Conservation (phyloP, 306 rosid genomes). For the Cucumis cinereus region DNA sequence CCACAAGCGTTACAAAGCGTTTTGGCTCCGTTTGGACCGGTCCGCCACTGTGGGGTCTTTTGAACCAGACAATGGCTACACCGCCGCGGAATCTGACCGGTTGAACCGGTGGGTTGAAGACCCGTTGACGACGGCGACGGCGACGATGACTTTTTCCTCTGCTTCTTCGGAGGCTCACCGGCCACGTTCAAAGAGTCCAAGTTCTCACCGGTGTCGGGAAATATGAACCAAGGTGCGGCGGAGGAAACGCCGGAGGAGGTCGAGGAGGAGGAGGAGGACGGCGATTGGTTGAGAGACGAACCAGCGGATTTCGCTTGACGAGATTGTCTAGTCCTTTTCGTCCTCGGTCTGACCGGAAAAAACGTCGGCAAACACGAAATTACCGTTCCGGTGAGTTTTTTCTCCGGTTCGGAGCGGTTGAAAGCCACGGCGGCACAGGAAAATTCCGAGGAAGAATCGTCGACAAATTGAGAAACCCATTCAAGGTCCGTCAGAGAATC, state of each 20-base stretch:
- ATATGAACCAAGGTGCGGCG: constrained; percentile 16
- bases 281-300: constrained; percentile 19
- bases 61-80: constrained; percentile 85
- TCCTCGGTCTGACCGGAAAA: constrained; percentile 48
- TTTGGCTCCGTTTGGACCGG: constrained; percentile 83
- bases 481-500: constrained; percentile 72
- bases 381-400: constrained; percentile 11
- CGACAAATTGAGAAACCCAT: constrained; percentile 93
- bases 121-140: neutral
- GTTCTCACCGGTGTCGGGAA: constrained; percentile 13
- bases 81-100: constrained; percentile 44
- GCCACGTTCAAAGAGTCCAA: neutral
- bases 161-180: constrained; percentile 41
- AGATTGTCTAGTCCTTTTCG: constrained; percentile 20
- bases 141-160: constrained; percentile 33
- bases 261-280: constrained; percentile 32
- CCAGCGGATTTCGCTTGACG: constrained; percentile 15
- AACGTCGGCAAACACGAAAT: constrained; percentile 22
- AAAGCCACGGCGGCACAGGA: constrained; percentile 24
- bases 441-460: constrained; percentile 50
- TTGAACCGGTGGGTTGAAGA: constrained; percentile 5
- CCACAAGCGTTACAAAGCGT: constrained; percentile 95
- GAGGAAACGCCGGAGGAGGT: constrained; percentile 28
- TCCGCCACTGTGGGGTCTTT: constrained; percentile 93
- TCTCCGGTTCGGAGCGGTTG: constrained; percentile 29